phyloP scores from a whole-genome alignment of 352 stramenopile species.

The Pythium scleroteichum region DNA sequence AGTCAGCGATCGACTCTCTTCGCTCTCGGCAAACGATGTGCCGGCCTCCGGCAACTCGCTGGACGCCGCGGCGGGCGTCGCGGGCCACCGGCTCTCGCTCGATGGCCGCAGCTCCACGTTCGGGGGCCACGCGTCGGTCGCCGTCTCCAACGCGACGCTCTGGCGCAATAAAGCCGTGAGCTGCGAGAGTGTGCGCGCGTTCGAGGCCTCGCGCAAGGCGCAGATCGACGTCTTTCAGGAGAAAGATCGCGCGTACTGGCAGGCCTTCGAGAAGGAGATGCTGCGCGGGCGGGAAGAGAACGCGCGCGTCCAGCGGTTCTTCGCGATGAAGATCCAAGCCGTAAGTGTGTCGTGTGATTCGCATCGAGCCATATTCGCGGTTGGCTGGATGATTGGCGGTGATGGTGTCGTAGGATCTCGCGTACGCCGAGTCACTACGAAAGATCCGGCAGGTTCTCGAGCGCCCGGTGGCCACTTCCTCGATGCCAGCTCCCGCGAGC shows the following conservation, averaged over 20 bases:
- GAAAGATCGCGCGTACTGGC: conserved; percentile 73
- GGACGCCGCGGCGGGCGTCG: not conserved
- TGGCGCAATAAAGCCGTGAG: conserved; percentile 64
- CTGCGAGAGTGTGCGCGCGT: conserved; percentile 60
- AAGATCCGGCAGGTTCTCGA: conserved; percentile 66
- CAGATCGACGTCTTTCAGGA: conserved; percentile 76
- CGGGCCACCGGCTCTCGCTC: conserved; percentile 7
- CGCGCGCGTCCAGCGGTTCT: conserved; percentile 63
- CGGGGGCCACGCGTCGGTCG: conserved; percentile 7
- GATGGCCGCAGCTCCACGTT: conserved; percentile 21
- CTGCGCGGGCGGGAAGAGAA: conserved; percentile 66
- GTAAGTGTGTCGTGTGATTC: conserved; percentile 20
- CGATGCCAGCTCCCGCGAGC: conserved; percentile 2
- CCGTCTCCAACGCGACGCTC: conserved; percentile 37
- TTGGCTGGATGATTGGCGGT: no score
- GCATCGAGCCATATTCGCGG: no score
- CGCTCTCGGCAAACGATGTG: not conserved
- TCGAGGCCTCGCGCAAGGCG: conserved; percentile 59
- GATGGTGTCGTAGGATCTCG: conserved; percentile 43
- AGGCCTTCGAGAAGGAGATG: conserved; percentile 78
- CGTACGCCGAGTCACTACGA: conserved; percentile 69
- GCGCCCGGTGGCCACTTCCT: conserved; percentile 18
- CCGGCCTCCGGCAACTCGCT: not conserved
- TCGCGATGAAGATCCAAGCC: conserved; percentile 61
- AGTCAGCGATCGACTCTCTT: not conserved